Evolutionary conservation across 2,329 filamentous ascomycete species (phyloP).

Genomic region (Monosporascus sp.): DNA sequence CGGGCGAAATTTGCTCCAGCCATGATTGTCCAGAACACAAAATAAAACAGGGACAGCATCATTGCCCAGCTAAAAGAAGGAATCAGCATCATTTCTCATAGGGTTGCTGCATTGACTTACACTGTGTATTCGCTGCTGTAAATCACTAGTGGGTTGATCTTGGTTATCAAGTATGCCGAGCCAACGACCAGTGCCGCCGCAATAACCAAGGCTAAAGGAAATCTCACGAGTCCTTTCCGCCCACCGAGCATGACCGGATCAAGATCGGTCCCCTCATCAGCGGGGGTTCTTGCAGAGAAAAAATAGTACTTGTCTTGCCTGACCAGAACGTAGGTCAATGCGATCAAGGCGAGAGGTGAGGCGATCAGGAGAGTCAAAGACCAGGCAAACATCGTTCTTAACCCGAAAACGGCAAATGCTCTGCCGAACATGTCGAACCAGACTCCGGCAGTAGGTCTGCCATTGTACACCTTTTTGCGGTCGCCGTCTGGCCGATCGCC

Average conservation of each 20-base stretch:
- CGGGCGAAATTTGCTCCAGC: constrained; percentile 68
- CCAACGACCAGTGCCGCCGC: constrained; percentile 65
- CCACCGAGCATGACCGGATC: constrained; percentile 64
- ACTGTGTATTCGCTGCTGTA: constrained; percentile 85
- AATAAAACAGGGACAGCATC: constrained; percentile 76
- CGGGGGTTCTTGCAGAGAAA: constrained; percentile 58
- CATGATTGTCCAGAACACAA: constrained; percentile 71
- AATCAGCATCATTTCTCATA: constrained; percentile 6
- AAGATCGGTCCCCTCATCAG: constrained; percentile 53
- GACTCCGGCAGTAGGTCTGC: constrained; percentile 63
- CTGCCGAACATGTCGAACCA: constrained; percentile 93
- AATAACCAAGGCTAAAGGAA: constrained; percentile 67
- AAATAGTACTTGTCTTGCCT: constrained; percentile 81
- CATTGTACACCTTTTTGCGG: constrained; percentile 59
- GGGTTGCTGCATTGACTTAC: constrained; percentile 13
- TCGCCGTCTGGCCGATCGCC: constrained; percentile 44
- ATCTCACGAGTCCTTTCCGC: constrained; percentile 77
- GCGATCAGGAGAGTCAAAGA: constrained; percentile 78
- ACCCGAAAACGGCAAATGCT: constrained; percentile 69
- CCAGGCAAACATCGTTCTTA: constrained; percentile 82
- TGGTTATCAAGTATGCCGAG: constrained; percentile 68
- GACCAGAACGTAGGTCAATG: constrained; percentile 63
- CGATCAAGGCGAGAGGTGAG: constrained; percentile 66
- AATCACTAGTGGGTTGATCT: constrained; percentile 84
- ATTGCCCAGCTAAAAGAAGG: constrained; percentile 58